Evolutionary conservation across 2,329 filamentous ascomycete species (phyloP).

Genomic region (Elsinoe ampelina): DNA sequence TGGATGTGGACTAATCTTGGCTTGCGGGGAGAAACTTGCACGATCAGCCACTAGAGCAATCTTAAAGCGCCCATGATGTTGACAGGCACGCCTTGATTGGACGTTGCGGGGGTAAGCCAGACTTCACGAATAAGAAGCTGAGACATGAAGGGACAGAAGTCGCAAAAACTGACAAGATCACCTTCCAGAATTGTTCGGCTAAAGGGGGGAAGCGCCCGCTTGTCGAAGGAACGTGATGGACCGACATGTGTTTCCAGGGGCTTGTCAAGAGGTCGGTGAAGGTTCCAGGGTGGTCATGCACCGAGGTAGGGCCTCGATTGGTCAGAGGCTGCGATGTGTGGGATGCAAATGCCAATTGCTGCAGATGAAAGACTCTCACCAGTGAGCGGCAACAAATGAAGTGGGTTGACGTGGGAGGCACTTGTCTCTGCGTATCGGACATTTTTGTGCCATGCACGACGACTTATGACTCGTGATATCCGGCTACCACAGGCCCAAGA

Average conservation of each 20-base stretch:
- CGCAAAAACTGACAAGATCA: background rate
- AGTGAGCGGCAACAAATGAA: background rate
- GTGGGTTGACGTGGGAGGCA: background rate
- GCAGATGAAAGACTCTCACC: background rate
- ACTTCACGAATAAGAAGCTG: background rate
- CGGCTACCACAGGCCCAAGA: background rate
- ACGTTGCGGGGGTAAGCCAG: background rate
- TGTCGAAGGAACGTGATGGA: background rate
- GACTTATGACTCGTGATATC: background rate
- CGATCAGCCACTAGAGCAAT: constrained; percentile 3
- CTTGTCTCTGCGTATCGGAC: background rate
- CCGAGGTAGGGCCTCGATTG: background rate
- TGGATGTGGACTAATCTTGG: background rate
- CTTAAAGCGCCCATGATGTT: constrained; percentile 3
- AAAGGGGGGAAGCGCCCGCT: background rate
- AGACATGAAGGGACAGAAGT: background rate
- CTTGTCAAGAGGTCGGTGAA: background rate
- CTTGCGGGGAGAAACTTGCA: constrained; percentile 5
- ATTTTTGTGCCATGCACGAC: background rate
- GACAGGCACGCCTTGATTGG: background rate
- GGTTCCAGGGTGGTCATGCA: background rate
- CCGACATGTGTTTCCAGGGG: background rate
- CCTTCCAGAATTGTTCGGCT: constrained; percentile 2
- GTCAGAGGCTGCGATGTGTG: background rate
- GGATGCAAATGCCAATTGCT: background rate